Conservation (phyloP, 2,329 filamentous ascomycete species). For the Coniochaeta ligniaria region DNA sequence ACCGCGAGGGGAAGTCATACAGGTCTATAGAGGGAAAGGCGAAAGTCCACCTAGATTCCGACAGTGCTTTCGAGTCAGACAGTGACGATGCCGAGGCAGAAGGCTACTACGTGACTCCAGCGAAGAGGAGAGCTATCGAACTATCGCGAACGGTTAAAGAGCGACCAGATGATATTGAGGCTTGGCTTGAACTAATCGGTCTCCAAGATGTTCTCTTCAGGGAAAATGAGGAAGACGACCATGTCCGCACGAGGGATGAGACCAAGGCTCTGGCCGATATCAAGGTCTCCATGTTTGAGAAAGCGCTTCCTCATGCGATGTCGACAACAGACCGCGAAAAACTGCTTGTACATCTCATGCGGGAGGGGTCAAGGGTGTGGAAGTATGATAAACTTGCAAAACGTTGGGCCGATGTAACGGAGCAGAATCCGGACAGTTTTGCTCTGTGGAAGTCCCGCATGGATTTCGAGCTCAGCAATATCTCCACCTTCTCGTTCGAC, state of each 20-base stretch:
- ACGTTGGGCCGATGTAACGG: conserved; percentile 56
- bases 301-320: conserved; percentile 56
- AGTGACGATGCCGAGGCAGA: conserved; percentile 26
- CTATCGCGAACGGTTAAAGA: conserved; percentile 59
- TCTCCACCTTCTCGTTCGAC: conserved; percentile 62
- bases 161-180: conserved; percentile 56
- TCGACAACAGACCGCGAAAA: conserved; percentile 42
- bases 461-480: conserved; percentile 64
- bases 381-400: conserved; percentile 49
- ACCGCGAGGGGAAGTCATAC: conserved; percentile 46
- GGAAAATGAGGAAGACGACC: conserved; percentile 35
- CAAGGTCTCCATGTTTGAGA: conserved; percentile 71
- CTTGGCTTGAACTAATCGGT: conserved; percentile 73
- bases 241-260: conserved; percentile 50
- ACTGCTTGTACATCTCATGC: conserved; percentile 63
- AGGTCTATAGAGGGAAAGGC: conserved; percentile 58
- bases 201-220: conserved; percentile 67
- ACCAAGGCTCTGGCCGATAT: conserved; percentile 66
- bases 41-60: conserved; percentile 39
- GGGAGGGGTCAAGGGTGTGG: conserved; percentile 71
- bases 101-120: conserved; percentile 18
- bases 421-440: conserved; percentile 48
- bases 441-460: conserved; percentile 67
- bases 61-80: conserved; percentile 42
- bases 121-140: conserved; percentile 49